Base-by-base conservation (phyloP, 495 filamentous ascomycete species). In the Podospora anserina region DNA sequence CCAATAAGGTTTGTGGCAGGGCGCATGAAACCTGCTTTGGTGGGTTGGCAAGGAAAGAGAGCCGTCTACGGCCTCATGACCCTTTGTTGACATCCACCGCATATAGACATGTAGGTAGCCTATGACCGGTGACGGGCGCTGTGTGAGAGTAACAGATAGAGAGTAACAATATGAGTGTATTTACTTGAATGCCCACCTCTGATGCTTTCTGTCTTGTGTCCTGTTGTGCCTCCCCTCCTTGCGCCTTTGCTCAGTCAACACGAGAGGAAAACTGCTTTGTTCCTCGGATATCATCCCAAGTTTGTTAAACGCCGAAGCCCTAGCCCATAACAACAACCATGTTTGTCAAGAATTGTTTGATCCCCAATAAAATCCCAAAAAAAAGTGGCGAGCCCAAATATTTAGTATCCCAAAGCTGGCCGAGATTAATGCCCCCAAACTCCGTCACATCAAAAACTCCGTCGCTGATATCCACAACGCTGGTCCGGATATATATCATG, bases 371-470 rank as follows among this genome's bases (percentile, higher is more conserved):
- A 28, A 54, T 27, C 49, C 49, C 1, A 63, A 73, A 60, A 15
- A 66, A 65, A 63, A 34, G 28, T n/a, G 44, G 49, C 11, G 55
- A 64, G 55, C 19, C 23, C 59, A 34, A 34, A 32, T 20, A 67
- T 39, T 58, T 64, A 39, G 60, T 60, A 62, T 53, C 71, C 66
- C 68, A 60, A 70, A 70, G 62, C 62, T 67, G 55, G 64, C 69
- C 64, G 28, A 34, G 64, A 39, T 62, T 68, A 68, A 72, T 71
- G 70, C 73, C 68, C 66, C 44, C 26, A 55, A 78, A 77, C 74
- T 75, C 77, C 75, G 34, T 70, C 71, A 68, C 68, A 64, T 71
- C 68, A 68, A 67, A 59, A 78, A 77, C 75, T 78, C 77, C 75
- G 64, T 72, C 74, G 75, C 76, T 78, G 73, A 73, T 75, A 76